Base-by-base conservation (phyloP, 2,329 filamentous ascomycete species). In the Rugonectria rugulosa region DNA sequence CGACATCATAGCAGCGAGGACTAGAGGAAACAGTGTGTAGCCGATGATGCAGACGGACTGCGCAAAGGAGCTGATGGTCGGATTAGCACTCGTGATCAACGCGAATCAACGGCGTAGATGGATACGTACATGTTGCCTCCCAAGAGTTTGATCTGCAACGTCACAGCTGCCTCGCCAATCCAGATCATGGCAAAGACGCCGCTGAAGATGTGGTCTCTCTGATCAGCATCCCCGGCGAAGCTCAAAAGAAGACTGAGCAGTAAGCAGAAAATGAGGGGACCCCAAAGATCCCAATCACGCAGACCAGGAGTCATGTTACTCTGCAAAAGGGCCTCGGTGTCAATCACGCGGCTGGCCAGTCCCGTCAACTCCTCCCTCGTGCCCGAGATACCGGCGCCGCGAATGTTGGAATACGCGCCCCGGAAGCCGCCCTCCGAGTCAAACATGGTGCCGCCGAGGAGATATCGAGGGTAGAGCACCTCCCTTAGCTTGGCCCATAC, bases 401-500 rank as follows among this genome's bases (percentile, higher is more conserved):
- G 78, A 38, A 88, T 75, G 60, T 82, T 85, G 17, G 84, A 83
- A 70, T 88, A 88, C 1, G 84, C 84, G 57, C 85, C 84, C 5
- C 86, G 81, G 8, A 88, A 67, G 10, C 80, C 80, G 29, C 76
- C 77, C 5, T 79, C 75, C 36, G 73, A 74, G 57, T 87, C 84
- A 52, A 87, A 81, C 84, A 88, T 87, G 55, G 82, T 85, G 24
- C 86, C 86, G 29, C 84, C 85, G 20, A 99, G 88, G 43, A 99
- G 83, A 77, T 98, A 98, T 70, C 93, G 93, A 15, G 95, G 95
- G 76, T 92, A 99, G 57, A 99, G 85, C 32, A 99, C 95, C 80
- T 97, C 94, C 74, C 91, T 88, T 88, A 99, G 92, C 82, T 99
- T 99, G 77, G 91, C 90, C 94, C 95, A 98, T 29, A 98, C 92